Evolutionary conservation across 225 moss, liverwort and hornwort genomes (phyloP), one percentile per base, ranked within the genome.

Genomic region (Sphagnum contortum): DNA sequence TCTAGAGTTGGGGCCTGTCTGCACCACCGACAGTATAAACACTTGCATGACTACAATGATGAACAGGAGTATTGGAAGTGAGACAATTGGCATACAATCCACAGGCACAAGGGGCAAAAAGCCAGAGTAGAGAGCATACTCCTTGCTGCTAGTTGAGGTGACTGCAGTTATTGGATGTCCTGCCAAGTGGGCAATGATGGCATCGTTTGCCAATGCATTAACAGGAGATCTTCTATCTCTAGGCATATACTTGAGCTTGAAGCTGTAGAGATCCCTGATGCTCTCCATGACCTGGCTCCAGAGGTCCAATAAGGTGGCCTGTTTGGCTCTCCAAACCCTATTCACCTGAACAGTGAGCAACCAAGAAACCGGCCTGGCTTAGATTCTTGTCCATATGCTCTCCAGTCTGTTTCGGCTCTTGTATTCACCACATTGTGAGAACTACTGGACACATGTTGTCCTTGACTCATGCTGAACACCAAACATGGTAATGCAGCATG

Each of bases 311-410:
- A 80, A 80, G 61, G 77, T 84, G 45, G 77, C 69, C 6, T 72
- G 60, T 74, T 84, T 80, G 55, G 80, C 80, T 57, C 68, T 80
- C 80, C 80, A 80, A 64, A 72, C 68, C 6, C 80, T 77, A 65
- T 80, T 84, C 70, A 84, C 77, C 83, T 84, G 77, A 52, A 57
- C 69, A 64, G 63, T 52, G 52, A 9, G 9, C 9, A 52, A 52
- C 7, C 52, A 52, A 9, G 9, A 6, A 52, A 6, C 52, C 7
- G 2, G 52, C 52, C 52, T 52, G 6, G 52, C 6, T 52, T 52
- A 6, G 9, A 52, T 5, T 9, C 6, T 5, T 6, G 9, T 6
- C 6, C 6, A 5, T 52, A 52, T 52, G 52, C 6, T 9, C 9
- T 9, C 52, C 52, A 52, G 52, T 52, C 52, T 52, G 7, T 52